Percentiles rank a stretch among this genome's conserved stretches.
Conservation (phyloP, 805 yeast species). For the Lachancea fermentati region DNA sequence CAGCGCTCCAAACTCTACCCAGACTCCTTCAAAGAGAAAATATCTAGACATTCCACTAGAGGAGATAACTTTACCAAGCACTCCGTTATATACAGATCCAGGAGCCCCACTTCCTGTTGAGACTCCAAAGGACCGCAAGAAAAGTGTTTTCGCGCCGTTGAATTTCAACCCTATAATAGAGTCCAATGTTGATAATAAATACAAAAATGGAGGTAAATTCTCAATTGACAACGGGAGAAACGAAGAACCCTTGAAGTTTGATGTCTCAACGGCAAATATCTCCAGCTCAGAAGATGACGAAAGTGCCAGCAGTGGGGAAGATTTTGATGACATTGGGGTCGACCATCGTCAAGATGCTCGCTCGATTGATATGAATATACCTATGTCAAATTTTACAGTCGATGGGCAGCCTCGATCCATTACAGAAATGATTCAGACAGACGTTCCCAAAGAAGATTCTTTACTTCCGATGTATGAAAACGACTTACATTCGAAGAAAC, state of each 20-base stretch:
- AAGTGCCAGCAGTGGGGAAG: slow-evolving; percentile 22
- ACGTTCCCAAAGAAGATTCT: slow-evolving; percentile 5
- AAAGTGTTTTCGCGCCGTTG: slow-evolving; percentile 76
- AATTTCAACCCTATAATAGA: slow-evolving; percentile 75
- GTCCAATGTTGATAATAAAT: slow-evolving; percentile 75
- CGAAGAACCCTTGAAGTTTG: slow-evolving; percentile 31
- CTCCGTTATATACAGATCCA: slow-evolving; percentile 66
- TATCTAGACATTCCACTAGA: slow-evolving; percentile 50
- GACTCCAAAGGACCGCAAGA: slow-evolving; percentile 41
- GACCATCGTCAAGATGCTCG: slow-evolving; percentile 12
- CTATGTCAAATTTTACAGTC: neutral
- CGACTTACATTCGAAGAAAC: slow-evolving; percentile 2
- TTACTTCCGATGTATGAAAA: slow-evolving; percentile 2
- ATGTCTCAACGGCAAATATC: slow-evolving; percentile 25
- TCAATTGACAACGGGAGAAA: slow-evolving; percentile 35
- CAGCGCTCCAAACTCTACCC: slow-evolving; percentile 1
- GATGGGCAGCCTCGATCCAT: slow-evolving; percentile 5
- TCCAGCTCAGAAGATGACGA: slow-evolving; percentile 32
- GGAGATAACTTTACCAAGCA: slow-evolving; percentile 48
- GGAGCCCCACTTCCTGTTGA: slow-evolving; percentile 74
- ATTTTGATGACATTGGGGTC: slow-evolving; percentile 19
- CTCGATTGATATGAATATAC: slow-evolving; percentile 15
- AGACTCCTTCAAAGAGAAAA: slow-evolving; percentile 22
- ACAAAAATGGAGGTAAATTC: slow-evolving; percentile 85
- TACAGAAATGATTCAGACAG: slow-evolving; percentile 10